phyloP scores from a whole-genome alignment of 805 yeast species.

The Hanseniaspora singularis region DNA sequence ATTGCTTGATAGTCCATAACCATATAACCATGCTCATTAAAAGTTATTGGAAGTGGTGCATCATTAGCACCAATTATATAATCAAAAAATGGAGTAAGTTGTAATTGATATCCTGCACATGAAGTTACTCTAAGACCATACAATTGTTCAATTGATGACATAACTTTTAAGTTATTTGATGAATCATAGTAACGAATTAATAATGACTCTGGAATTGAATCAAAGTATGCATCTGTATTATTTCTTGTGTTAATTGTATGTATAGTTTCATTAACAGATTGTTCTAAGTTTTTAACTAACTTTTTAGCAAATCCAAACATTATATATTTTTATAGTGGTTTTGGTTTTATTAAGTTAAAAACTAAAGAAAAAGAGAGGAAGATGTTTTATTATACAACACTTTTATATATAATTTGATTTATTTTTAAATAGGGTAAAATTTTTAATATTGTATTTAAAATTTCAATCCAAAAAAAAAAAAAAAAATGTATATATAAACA shows the following conservation, averaged over 20 bases:
- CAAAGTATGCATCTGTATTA: slow-evolving; percentile 31
- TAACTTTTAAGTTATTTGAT: slow-evolving; percentile 22
- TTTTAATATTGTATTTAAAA: too few species aligned
- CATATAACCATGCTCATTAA: slow-evolving; percentile 28
- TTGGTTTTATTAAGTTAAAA: too few species aligned
- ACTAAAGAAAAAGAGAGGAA: too few species aligned
- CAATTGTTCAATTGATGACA: slow-evolving; percentile 25
- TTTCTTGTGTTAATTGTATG: slow-evolving; percentile 26
- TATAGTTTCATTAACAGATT: slow-evolving; percentile 29
- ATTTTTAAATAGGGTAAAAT: too few species aligned
- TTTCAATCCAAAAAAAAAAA: too few species aligned
- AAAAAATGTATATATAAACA: too few species aligned
- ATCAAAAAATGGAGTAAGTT: slow-evolving; percentile 79
- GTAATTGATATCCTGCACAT: slow-evolving; percentile 39
- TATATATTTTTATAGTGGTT: too few species aligned
- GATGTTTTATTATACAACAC: too few species aligned
- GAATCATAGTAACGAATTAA: slow-evolving; percentile 22
- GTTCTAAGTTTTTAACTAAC: slow-evolving; percentile 45
- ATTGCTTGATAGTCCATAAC: slow-evolving; percentile 36
- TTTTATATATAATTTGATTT: too few species aligned
- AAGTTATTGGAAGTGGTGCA: slow-evolving; percentile 38
- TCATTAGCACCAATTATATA: slow-evolving; percentile 72
- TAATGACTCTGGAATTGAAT: slow-evolving; percentile 28
- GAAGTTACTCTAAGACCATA: slow-evolving; percentile 49
- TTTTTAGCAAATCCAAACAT: slow-evolving; percentile 58